These are phyloP conservation scores for Irpex rosettiformis DNA, from an alignment of 1,284 basidiomycete genomes.

Conservation along the genomic window DNA sequence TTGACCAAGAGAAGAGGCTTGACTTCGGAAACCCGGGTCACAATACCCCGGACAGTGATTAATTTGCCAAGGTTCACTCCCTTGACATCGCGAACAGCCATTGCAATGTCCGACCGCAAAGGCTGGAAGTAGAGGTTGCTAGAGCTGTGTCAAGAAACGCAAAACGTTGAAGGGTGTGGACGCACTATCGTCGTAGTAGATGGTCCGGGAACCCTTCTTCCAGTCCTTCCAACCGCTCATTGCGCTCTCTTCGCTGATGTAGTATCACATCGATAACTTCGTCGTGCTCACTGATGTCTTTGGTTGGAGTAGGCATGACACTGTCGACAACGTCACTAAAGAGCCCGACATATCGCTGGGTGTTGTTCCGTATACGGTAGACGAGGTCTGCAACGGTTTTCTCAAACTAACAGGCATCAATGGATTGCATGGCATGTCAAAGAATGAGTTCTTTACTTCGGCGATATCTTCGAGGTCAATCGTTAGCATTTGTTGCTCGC, in stretches of 20 bases:
- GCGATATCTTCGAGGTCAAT: constrained; percentile 82
- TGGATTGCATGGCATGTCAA: background rate
- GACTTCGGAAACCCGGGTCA: constrained; percentile 98
- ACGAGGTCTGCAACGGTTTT: constrained; percentile 67
- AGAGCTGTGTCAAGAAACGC: constrained; percentile 1
- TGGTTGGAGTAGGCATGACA: constrained; percentile 82
- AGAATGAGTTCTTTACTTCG: constrained; percentile 39
- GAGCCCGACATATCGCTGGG: constrained; percentile 86
- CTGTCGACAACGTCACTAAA: constrained; percentile 92
- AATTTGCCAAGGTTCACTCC: constrained; percentile 86
- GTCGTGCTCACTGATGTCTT: constrained; percentile 84
- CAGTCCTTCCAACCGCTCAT: constrained; percentile 68
- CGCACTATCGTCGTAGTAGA: constrained; percentile 92
- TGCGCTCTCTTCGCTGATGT: constrained; percentile 88
- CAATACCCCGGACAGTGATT: constrained; percentile 96
- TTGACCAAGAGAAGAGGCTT: constrained; percentile 97
- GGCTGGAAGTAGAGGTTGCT: constrained; percentile 96
- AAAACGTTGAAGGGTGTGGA: constrained; percentile 24
- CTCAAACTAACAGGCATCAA: constrained; percentile 48
- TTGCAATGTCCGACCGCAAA: constrained; percentile 62
- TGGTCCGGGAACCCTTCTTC: constrained; percentile 85
- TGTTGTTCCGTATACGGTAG: constrained; percentile 76
- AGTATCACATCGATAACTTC: constrained; percentile 95
- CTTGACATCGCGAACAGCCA: constrained; percentile 91
- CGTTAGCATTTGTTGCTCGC: constrained; percentile 82